Percentiles rank a stretch among this genome's conserved stretches.
Evolutionary conservation across 116 monocot species (phyloP).

Genomic region (Cymodocea nodosa): DNA sequence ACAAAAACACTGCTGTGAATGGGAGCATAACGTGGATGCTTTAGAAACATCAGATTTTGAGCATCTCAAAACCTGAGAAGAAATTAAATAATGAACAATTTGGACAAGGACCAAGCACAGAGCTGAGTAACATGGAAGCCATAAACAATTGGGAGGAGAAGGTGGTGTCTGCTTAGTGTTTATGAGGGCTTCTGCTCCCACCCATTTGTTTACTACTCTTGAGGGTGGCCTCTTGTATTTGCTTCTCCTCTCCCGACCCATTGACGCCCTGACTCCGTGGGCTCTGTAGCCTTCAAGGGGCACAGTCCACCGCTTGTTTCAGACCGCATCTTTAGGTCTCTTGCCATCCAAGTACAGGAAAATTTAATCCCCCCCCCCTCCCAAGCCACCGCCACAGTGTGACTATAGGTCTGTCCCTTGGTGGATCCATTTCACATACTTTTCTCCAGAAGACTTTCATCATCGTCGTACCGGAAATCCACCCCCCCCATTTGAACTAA

Average conservation of each 20-base stretch:
- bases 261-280: neutral
- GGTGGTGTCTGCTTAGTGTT: neutral
- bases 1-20: neutral
- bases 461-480: neutral
- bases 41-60: neutral
- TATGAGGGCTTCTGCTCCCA: neutral
- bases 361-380: neutral
- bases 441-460: neutral
- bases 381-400: no score
- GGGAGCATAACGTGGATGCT: neutral
- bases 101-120: neutral
- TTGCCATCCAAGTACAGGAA: neutral
- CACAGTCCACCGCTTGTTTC: neutral
- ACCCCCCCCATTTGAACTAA: neutral
- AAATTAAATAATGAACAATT: neutral
- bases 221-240: neutral
- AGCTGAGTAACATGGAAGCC: neutral
- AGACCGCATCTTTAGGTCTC: slow-evolving; percentile 1
- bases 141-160: neutral
- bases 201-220: slow-evolving; percentile 2
- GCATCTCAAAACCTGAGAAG: neutral
- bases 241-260: neutral
- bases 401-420: neutral
- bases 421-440: neutral
- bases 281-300: slow-evolving; percentile 1